Percentiles rank a stretch among this genome's conserved stretches.
These are phyloP conservation scores for Malus sieversii DNA, from an alignment of 306 rosid genomes.

Conservation along the genomic window DNA sequence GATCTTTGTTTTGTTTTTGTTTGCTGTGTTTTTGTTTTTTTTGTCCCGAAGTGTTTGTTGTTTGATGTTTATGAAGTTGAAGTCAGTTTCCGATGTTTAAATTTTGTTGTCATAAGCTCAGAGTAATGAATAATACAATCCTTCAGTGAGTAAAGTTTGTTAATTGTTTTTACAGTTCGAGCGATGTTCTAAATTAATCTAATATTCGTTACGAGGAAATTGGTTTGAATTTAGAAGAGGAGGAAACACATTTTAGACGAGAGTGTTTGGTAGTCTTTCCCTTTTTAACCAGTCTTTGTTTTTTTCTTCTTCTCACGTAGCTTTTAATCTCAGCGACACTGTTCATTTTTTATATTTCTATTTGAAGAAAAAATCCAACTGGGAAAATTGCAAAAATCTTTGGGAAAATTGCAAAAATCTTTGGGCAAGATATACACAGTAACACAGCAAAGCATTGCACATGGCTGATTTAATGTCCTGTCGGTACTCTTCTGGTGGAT, in stretches of 20 bases:
- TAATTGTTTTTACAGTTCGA: background rate
- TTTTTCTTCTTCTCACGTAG: background rate
- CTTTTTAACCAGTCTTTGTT: background rate
- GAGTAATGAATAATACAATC: slow-evolving; percentile 6
- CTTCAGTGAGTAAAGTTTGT: background rate
- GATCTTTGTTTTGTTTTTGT: background rate
- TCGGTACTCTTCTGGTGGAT: background rate
- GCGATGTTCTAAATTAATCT: too few relatives aligned
- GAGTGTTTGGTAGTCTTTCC: background rate
- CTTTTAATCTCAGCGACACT: background rate
- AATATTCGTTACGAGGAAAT: too few relatives aligned
- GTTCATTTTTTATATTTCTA: background rate
- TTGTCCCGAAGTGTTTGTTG: background rate
- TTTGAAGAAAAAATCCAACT: background rate
- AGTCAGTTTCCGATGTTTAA: background rate
- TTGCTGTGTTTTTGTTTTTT: background rate
- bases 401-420: background rate
- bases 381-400: background rate
- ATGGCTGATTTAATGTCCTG: background rate
- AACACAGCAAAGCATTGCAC: background rate
- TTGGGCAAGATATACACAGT: background rate
- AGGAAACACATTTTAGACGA: too few relatives aligned
- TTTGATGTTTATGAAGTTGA: background rate
- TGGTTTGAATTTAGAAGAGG: too few relatives aligned
- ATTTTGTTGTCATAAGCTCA: background rate